A percentile compares a stretch with the other conserved stretches of the same genome.
Conservation (phyloP, 306 rosid genomes). For the Quercus bicolor region DNA sequence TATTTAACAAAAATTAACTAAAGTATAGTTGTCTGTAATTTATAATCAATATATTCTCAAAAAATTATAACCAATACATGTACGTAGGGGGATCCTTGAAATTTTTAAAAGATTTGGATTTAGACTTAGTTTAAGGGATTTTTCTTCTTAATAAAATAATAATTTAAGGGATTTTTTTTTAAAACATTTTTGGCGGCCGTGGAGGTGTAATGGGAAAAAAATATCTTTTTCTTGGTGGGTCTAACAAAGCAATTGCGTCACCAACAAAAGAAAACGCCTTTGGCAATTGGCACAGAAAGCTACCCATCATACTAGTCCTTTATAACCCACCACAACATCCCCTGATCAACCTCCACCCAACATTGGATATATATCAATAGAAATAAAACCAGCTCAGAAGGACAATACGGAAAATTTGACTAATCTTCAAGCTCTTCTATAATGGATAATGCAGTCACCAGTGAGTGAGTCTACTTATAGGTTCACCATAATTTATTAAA, state of each 20-base stretch:
- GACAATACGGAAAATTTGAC: conserved; percentile 12
- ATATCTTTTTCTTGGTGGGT: conserved; percentile 4
- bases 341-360: conserved; percentile 9
- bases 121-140: too few species aligned
- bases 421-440: background rate
- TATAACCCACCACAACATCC: conserved; percentile 16
- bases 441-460: conserved; percentile 17
- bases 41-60: background rate
- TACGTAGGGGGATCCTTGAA: background rate
- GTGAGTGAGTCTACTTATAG: background rate
- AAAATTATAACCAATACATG: background rate
- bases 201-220: too few species aligned
- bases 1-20: too few species aligned
- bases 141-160: too few species aligned
- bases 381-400: background rate
- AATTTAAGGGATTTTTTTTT: too few species aligned
- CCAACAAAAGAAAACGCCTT: conserved; percentile 34
- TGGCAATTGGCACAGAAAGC: background rate
- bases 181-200: too few species aligned
- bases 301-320: conserved; percentile 12
- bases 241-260: conserved; percentile 27
- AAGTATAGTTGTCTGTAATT: background rate
- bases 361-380: conserved; percentile 15
- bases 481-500: background rate
- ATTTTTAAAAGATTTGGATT: too few species aligned